These are phyloP conservation scores for Melampsora americana DNA, from an alignment of 1,284 basidiomycete species.

Conservation along the genomic window DNA sequence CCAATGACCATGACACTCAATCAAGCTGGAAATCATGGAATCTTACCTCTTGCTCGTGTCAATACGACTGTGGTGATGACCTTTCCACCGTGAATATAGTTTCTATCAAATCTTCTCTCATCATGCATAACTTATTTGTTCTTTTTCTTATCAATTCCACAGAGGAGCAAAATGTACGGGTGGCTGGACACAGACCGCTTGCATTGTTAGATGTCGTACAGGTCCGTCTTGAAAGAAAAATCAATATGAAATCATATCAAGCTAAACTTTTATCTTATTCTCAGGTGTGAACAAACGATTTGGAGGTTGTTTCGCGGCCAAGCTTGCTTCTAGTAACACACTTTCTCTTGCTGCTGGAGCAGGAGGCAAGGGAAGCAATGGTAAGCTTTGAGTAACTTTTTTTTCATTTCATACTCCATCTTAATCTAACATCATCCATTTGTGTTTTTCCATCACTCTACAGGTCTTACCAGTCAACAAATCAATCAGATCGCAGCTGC, in stretches of 20 bases:
- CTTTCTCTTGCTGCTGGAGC: too few relatives aligned
- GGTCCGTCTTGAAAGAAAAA: not conserved
- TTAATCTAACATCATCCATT: too few relatives aligned
- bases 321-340: not conserved
- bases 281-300: constrained; percentile 37
- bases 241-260: too few relatives aligned
- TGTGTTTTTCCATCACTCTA: not conserved
- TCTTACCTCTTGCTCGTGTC: not conserved
- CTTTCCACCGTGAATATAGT: constrained; percentile 17
- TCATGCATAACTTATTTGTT: not conserved
- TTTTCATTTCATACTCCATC: too few relatives aligned
- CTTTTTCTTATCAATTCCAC: not conserved
- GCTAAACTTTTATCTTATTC: not conserved
- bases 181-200: constrained; percentile 34
- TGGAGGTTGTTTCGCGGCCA: constrained; percentile 40
- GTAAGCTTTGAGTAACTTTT: too few relatives aligned
- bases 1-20: constrained; percentile 34
- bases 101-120: not conserved
- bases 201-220: constrained; percentile 33
- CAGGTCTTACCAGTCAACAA: constrained; percentile 6
- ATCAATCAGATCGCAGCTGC: not conserved
- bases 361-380: too few relatives aligned
- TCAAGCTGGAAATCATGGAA: constrained; percentile 29
- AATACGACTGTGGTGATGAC: constrained; percentile 32
- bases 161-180: constrained; percentile 38